Base-by-base conservation (phyloP, 2,329 filamentous ascomycete genomes). In the Chrysoporthe austroafricana region DNA sequence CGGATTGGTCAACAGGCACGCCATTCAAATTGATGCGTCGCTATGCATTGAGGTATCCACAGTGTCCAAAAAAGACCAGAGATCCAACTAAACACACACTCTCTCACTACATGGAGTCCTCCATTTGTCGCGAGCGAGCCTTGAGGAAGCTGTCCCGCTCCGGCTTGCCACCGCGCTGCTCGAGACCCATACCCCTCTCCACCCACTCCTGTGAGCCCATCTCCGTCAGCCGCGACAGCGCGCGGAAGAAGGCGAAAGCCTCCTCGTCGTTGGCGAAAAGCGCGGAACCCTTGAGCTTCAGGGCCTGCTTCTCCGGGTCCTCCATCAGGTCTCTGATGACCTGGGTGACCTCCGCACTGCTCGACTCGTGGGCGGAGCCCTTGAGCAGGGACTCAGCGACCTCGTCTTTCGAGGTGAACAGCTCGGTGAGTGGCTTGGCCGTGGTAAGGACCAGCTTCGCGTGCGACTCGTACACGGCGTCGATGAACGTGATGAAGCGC, bases 131-230 rank as follows among this genome's bases (percentile, higher is more conserved):
- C 74, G 88, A 90, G 73, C 89, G 84, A 39, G 87, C 85, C 80
- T 87, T 90, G 69, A 83, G 81, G 88, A 89, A 92, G 70, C 83
- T 84, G 66, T 91, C 89, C 72, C 82, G 84, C 74, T 92, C 89
- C 70, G 83, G 77, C 81, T 88, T 88, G 2, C 90, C 90, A 14
- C 90, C 90, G 69, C 84, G 80, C 70, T 79, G 82, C 79, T 92
- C 89, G 66, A 92, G 75, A 0, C 90, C 85, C 84, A 89, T 87
- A 1, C 88, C 94, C 16, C 94, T 81, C 80, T 98, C 95, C 3
- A 98, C 92, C 96, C 96, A 99, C 77, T 97, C 91, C 77, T 89
- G 88, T 77, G 93, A 96, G 26, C 94, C 93, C 96, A 99, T 99
- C 79, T 98, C 94, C 65, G 85, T 91, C 70, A 99, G 80, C 66